Evolutionary conservation across 129 eudicot species (phyloP), one percentile per base, ranked within the genome.

Genomic region (Calendula officinalis): DNA sequence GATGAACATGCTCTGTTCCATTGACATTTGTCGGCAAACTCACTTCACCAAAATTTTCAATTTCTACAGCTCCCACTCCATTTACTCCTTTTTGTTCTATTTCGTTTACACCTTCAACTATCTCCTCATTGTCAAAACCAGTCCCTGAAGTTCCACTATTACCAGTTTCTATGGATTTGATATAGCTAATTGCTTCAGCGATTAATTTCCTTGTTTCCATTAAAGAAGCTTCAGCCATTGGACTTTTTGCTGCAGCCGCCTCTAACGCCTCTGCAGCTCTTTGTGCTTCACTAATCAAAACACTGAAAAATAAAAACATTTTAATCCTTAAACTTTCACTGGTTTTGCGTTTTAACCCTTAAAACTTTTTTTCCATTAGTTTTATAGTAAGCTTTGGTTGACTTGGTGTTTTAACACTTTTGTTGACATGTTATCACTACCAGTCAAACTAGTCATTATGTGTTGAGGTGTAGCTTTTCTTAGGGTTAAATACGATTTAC

Each of bases 211-310:
- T 72, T 55, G 95, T 73, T 69, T 92, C 98, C 15, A 88, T 15
- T 37, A 92, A 79, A 3, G 98, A 92, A 35, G 95, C 89, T 49
- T 70, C 79, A 70, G 91, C 99, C 77, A 83, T 73, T 32, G 95
- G 89, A 70, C 85, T 92, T 60, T 17, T 77, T n/a, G 75, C 57
- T 53, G 96, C 96, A 70, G 89, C 84, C 55, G 51, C 79, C 79
- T 88, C 96, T 12, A 92, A 87, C 45, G 87, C 96, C 57, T 81
- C 73, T 10, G 91, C 91, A 22, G 96, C 99, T 59, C 85, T 88
- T 66, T 85, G 81, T 39, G 99, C 95, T 82, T 92, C 96, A 40
- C 86, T 81, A 43, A 92, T 92, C 89, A 92, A 74, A 56, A 77
- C 37, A 75, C 98, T 92, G 81, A 62, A 33, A 14, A 13, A 38